Evolutionary conservation across 495 filamentous ascomycete species (phyloP).

Genomic region (Podospora pseudopauciseta): DNA sequence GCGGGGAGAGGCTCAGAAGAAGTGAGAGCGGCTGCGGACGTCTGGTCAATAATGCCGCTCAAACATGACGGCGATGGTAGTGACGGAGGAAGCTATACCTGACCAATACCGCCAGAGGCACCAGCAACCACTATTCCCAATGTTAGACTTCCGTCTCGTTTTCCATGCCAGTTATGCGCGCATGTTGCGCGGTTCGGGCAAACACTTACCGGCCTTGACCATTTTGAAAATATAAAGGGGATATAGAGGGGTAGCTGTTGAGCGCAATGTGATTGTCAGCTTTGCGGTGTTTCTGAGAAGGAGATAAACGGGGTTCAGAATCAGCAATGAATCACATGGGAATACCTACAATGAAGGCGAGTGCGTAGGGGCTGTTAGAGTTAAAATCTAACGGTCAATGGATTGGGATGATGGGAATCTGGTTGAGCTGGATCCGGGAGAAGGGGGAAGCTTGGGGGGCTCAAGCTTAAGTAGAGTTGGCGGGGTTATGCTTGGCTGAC

Average conservation of each 20-base stretch:
- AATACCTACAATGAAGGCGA: neutral
- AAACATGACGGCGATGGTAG: neutral
- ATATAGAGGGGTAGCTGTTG: conserved; percentile 23
- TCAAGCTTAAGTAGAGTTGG: conserved; percentile 9
- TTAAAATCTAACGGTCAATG: conserved; percentile 1
- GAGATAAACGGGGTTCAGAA: neutral
- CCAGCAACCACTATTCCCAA: conserved; percentile 75
- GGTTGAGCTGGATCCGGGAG: neutral
- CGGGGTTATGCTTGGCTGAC: conserved; percentile 6
- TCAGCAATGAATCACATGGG: neutral
- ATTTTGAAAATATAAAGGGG: conserved; percentile 50
- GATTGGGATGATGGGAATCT: neutral
- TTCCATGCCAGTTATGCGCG: neutral
- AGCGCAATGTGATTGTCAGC: conserved; percentile 21
- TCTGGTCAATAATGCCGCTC: conserved; percentile 9
- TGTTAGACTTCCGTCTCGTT: conserved; percentile 30
- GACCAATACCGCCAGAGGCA: conserved; percentile 96
- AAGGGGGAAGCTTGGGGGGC: neutral
- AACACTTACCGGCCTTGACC: conserved; percentile 78
- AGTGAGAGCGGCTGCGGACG: conserved; percentile 83
- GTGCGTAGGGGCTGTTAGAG: neutral
- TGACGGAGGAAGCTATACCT: conserved; percentile 52
- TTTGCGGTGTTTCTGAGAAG: conserved; percentile 3
- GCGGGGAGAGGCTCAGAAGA: conserved; percentile 80
- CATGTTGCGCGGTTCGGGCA: conserved; percentile 4